Evolutionary conservation across 1,284 basidiomycete species (phyloP).

Genomic region (Apiotrichum akiyoshidainum): DNA sequence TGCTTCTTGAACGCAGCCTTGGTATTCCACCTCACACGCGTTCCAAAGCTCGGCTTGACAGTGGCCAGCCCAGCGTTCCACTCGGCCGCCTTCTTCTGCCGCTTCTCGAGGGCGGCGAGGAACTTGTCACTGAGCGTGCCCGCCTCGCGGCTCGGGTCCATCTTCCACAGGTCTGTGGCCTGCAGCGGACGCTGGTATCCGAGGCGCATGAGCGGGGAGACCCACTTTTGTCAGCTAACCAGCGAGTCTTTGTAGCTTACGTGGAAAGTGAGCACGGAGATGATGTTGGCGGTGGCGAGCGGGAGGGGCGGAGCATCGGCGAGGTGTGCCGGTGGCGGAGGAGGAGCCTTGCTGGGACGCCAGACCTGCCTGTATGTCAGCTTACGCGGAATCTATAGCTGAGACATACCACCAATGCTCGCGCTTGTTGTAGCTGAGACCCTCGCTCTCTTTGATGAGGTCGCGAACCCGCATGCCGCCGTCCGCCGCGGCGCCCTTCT

Average conservation of each 20-base stretch:
- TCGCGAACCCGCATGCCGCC: constrained; percentile 25
- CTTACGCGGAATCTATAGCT: neutral
- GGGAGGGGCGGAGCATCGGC: constrained; percentile 62
- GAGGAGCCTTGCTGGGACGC: constrained; percentile 57
- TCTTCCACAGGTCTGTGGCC: constrained; percentile 67
- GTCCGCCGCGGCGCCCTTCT: constrained; percentile 7
- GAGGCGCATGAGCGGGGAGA: constrained; percentile 65
- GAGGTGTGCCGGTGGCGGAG: constrained; percentile 59
- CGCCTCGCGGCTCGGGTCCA: constrained; percentile 56
- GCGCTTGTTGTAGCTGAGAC: constrained; percentile 33
- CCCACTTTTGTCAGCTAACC: constrained; percentile 27
- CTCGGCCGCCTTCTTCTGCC: constrained; percentile 30
- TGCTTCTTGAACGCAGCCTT: constrained; percentile 38
- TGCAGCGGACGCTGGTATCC: constrained; percentile 66
- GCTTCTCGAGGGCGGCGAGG: constrained; percentile 26
- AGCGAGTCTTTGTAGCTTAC: constrained; percentile 13
- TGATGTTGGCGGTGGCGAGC: constrained; percentile 58
- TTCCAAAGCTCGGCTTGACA: constrained; percentile 51
- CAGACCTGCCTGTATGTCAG: constrained; percentile 46
- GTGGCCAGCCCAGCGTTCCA: constrained; percentile 41
- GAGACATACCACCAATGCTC: constrained; percentile 40
- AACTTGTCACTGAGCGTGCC: constrained; percentile 55
- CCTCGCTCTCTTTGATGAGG: constrained; percentile 17
- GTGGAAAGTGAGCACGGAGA: constrained; percentile 62
- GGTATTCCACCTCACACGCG: constrained; percentile 55